phyloP scores from a whole-genome alignment of 1,284 basidiomycete genomes.

The Tylopilus sp. region DNA sequence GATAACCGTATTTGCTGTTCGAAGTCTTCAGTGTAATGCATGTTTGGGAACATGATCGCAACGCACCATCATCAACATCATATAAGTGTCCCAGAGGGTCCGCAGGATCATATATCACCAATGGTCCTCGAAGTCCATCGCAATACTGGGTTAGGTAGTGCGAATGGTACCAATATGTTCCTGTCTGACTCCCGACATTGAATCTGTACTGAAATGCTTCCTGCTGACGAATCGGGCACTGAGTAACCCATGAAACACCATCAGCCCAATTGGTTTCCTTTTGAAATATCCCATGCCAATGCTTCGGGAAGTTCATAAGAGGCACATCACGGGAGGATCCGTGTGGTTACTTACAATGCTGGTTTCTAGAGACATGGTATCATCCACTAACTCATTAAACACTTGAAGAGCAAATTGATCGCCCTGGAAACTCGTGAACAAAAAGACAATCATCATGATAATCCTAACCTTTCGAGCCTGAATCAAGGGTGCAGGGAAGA shows the following conservation, averaged over 20 bases:
- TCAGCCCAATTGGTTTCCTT: background rate
- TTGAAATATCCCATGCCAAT: background rate
- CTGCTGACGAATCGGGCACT: conserved; percentile 43
- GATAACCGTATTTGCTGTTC: conserved; percentile 39
- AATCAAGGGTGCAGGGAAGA: background rate
- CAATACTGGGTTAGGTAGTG: conserved; percentile 49
- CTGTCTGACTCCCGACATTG: conserved; percentile 28
- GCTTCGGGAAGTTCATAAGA: background rate
- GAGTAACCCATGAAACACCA: conserved; percentile 41
- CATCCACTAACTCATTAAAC: background rate
- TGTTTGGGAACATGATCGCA: background rate
- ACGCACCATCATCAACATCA: conserved; percentile 51
- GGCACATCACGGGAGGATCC: background rate
- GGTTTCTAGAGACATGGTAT: background rate
- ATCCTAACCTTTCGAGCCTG: background rate
- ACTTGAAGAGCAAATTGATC: background rate
- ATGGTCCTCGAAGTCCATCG: conserved; percentile 57
- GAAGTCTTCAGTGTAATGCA: background rate
- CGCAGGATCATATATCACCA: conserved; percentile 49
- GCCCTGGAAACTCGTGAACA: background rate
- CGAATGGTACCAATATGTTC: conserved; percentile 48
- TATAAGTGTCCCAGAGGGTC: conserved; percentile 48
- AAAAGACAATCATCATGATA: background rate
- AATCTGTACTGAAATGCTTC: conserved; percentile 40
- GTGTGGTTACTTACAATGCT: background rate